A percentile compares a stretch with the other conserved stretches of the same genome.
Conservation (phyloP, 129 eudicot species). For the Flaveria sonorensis region DNA sequence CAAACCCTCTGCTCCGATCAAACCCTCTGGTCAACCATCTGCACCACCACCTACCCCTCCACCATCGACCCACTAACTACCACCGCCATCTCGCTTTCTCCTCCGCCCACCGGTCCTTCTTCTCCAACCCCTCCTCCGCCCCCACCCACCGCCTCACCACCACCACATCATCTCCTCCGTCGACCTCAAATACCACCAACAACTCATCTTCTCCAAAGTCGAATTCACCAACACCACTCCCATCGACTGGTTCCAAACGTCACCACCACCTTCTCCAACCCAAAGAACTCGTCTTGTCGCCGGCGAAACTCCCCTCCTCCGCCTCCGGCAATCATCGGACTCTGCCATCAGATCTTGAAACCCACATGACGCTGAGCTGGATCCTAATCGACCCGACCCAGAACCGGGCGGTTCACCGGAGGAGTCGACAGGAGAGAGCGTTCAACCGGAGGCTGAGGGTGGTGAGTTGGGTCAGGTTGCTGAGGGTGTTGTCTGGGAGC, state of each 20-base stretch:
- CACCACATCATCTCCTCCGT: constrained; percentile 29
- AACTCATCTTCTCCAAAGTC: constrained; percentile 32
- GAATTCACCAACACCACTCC: constrained; percentile 27
- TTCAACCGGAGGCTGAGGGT: too few relatives aligned
- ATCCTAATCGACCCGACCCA: too few relatives aligned
- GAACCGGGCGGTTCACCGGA: too few relatives aligned
- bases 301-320: too few relatives aligned
- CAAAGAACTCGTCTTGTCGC: constrained; percentile 31
- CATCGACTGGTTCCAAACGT: constrained; percentile 36
- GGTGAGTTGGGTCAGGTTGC: too few relatives aligned
- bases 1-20: constrained; percentile 45
- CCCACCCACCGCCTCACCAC: constrained; percentile 21
- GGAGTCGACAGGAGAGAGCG: too few relatives aligned
- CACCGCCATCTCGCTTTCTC: constrained; percentile 28
- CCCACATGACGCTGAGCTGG: too few relatives aligned
- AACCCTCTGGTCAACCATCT: constrained; percentile 47
- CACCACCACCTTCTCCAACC: constrained; percentile 42
- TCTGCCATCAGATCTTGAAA: too few relatives aligned
- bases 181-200: too few relatives aligned
- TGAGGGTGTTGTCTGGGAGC: too few relatives aligned
- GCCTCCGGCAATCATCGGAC: too few relatives aligned
- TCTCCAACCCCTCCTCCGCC: constrained; percentile 38
- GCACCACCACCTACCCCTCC: too few relatives aligned
- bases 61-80: constrained; percentile 21
- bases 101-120: constrained; percentile 47